Base-by-base conservation (phyloP, 164 flowering plant species). In the Saururus chinensis region DNA sequence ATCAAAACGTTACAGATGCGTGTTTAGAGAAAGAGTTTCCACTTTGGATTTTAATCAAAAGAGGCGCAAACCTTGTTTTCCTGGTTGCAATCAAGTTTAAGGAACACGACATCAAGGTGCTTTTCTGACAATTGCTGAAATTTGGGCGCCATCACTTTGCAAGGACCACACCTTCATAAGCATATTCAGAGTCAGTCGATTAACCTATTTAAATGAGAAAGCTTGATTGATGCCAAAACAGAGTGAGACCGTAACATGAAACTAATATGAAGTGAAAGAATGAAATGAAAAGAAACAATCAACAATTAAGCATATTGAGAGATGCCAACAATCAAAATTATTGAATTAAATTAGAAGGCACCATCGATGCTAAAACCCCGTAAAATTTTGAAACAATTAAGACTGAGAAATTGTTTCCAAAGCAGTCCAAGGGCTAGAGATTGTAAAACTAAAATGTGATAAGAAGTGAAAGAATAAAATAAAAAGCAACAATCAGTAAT, bases 81-180 rank as follows among this genome's bases (percentile, higher is more conserved):
- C 68, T 86, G 84, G 77, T 89, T 89, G 76, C 98, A 92, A 45
- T 92, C 98, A 9, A 92, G 88, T 85, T 92, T 89, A 57, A 89
- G 71, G 68, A 92, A 92, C 48, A 89, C 76, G 49, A 84, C 93
- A 65, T 92, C 98, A 20, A 73, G 70, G 74, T 82, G 70, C 72
- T 87, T 79, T 73, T 83, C 63, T 0, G 98, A 79, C 56, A 89
- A 64, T 49, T 81, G 73, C 71, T 78, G 74, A 68, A 59, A 89
- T 67, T 82, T 92, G 22, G 98, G 98, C 57, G 95, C 95, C 1
- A 92, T 92, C 66, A 87, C 77, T 72, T 89, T 92, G 75, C 98
- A 92, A 45, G 98, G 98, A 56, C 98, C 98, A 73, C 98, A 92
- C 98, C 98, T 92, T 61, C 68, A 63, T 30, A 45, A 35, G 59